Conservation (phyloP, 176 grass and related monocot genomes). For the Cenchrus purpureus region DNA sequence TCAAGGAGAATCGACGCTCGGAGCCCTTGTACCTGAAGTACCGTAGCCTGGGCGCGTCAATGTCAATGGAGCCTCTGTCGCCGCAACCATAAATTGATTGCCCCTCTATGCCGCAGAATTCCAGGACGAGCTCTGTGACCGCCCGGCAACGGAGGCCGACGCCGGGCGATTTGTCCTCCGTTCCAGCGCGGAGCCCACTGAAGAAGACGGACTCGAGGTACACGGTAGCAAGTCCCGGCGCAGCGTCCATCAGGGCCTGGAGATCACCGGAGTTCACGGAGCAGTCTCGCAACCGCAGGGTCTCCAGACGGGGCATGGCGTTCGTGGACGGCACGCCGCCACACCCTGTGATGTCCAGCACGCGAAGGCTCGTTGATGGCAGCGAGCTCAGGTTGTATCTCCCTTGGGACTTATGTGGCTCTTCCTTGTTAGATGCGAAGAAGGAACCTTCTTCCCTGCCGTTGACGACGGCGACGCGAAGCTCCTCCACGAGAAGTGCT, state of each 20-base stretch:
- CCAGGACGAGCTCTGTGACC: too few relatives aligned
- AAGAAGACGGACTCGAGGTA: not conserved
- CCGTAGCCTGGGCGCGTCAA: conserved; percentile 18
- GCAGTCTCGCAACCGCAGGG: not conserved
- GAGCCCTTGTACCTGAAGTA: not conserved
- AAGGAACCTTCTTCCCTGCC: accelerated
- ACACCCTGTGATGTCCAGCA: not conserved
- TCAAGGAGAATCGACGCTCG: not conserved
- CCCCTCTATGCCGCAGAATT: too few relatives aligned
- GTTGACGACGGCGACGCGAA: not conserved
- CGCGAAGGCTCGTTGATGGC: not conserved
- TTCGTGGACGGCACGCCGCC: not conserved
- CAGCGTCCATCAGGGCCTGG: not conserved
- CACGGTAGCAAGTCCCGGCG: not conserved
- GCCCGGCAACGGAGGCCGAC: too few relatives aligned
- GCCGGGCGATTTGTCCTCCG: too few relatives aligned
- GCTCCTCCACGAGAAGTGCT: not conserved
- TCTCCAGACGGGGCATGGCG: not conserved
- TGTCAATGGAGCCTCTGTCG: not conserved
- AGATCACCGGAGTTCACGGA: accelerated
- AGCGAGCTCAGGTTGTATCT: too few relatives aligned
- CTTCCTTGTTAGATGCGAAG: not conserved
- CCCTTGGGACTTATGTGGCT: accelerated
- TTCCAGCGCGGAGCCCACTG: too few relatives aligned
- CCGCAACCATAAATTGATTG: too few relatives aligned